phyloP scores from a whole-genome alignment of 179 eudicot species.

The Silene coronaria region DNA sequence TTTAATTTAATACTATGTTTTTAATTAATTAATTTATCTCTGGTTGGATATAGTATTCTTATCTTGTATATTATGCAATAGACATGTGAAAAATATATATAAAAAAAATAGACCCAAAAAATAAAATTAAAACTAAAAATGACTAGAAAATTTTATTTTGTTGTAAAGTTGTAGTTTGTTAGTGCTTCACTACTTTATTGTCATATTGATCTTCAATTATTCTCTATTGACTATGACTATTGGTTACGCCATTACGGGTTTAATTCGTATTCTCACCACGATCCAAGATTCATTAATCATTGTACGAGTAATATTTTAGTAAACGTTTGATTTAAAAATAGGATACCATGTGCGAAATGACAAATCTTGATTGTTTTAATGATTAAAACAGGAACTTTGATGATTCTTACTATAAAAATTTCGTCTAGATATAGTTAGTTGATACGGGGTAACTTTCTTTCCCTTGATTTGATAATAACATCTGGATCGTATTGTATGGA shows the following conservation, averaged over 20 bases:
- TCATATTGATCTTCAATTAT: neutral
- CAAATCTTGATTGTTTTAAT: too few species aligned
- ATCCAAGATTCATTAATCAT: neutral
- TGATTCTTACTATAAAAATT: too few species aligned
- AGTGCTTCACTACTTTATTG: slow-evolving; percentile 1
- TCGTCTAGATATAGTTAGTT: too few species aligned
- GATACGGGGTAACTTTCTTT: too few species aligned
- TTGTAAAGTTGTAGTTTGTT: neutral
- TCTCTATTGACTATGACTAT: neutral
- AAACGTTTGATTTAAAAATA: too few species aligned
- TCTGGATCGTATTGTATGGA: slow-evolving; percentile 6
- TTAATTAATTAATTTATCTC: neutral
- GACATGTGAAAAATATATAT: neutral
- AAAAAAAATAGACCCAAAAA: too few species aligned
- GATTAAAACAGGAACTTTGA: too few species aligned
- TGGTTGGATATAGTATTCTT: neutral
- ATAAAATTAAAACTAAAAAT: too few species aligned
- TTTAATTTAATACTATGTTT: neutral
- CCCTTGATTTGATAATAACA: neutral
- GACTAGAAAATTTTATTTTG: neutral
- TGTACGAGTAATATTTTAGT: too few species aligned
- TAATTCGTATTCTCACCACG: neutral
- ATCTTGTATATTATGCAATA: neutral
- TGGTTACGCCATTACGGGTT: neutral
- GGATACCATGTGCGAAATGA: too few species aligned